Conservation (phyloP, 2,329 filamentous ascomycete genomes). For the Ophiocordyceps sinensis region DNA sequence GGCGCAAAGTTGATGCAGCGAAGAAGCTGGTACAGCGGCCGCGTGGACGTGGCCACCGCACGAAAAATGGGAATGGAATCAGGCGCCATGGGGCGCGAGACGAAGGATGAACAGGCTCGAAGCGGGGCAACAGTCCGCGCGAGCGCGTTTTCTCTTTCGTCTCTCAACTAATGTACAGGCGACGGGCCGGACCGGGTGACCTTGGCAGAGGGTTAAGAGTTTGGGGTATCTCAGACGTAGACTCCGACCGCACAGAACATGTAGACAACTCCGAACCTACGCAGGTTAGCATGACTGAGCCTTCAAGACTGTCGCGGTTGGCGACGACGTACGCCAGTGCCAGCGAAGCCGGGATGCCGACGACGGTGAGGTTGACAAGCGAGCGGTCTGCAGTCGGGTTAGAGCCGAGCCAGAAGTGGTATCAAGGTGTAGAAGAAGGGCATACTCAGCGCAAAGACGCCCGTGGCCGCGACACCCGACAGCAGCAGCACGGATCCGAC, state of each 20-base stretch:
- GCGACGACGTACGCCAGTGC: slow-evolving; percentile 63
- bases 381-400: slow-evolving; percentile 58
- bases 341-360: slow-evolving; percentile 77
- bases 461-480: slow-evolving; percentile 56
- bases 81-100: slow-evolving; percentile 12
- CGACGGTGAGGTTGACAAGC: slow-evolving; percentile 56
- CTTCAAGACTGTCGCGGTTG: background rate
- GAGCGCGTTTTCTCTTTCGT: slow-evolving; percentile 16
- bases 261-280: slow-evolving; percentile 82
- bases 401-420: background rate
- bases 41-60: slow-evolving; percentile 63
- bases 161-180: slow-evolving; percentile 23
- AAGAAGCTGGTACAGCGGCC: slow-evolving; percentile 53
- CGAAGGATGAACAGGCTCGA: background rate
- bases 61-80: slow-evolving; percentile 45
- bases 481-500: slow-evolving; percentile 66
- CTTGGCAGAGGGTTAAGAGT: background rate
- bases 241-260: slow-evolving; percentile 99
- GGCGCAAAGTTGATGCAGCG: slow-evolving; percentile 45
- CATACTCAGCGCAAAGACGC: slow-evolving; percentile 77
- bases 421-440: background rate
- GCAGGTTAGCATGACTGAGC: slow-evolving; percentile 6
- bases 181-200: slow-evolving; percentile 12
- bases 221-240: slow-evolving; percentile 66
- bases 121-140: slow-evolving; percentile 12